A percentile compares a stretch with the other conserved stretches of the same genome.
Conservation (phyloP, 495 filamentous ascomycete species). For the Penicillium dipodomyicola region DNA sequence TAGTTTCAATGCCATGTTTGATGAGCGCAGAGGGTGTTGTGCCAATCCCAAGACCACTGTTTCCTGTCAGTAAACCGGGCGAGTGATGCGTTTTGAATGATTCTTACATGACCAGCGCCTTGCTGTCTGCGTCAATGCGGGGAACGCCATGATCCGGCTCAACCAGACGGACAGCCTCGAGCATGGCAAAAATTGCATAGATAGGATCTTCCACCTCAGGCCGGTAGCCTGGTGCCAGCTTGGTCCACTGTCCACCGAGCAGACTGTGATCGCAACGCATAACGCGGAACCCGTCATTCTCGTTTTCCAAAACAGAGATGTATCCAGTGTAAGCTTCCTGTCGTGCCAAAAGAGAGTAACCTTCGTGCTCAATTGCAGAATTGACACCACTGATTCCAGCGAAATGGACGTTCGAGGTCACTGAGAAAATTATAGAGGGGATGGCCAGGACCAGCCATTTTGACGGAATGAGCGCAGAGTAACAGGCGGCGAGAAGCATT, state of each 20-base stretch:
- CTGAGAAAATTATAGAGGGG: constrained; percentile 68
- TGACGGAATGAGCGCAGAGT: constrained; percentile 64
- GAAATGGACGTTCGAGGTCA: constrained; percentile 70
- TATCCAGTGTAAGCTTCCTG: constrained; percentile 87
- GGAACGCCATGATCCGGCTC: constrained; percentile 49
- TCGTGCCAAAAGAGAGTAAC: constrained; percentile 66
- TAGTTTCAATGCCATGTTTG: constrained; percentile 84
- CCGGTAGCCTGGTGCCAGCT: constrained; percentile 28
- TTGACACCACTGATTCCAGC: constrained; percentile 59
- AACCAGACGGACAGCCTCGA: constrained; percentile 85
- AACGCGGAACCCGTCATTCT: constrained; percentile 67
- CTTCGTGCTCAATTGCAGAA: constrained; percentile 50
- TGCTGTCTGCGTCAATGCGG: constrained; percentile 61
- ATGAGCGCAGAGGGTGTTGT: constrained; percentile 86
- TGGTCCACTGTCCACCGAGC: constrained; percentile 87
- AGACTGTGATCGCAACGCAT: constrained; percentile 93
- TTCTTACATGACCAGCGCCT: constrained; percentile 76
- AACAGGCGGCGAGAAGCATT: constrained; percentile 59
- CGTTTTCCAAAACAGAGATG: constrained; percentile 79
- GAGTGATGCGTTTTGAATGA: not conserved
- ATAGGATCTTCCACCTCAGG: constrained; percentile 74
- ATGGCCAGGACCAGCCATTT: constrained; percentile 60
- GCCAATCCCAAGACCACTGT: constrained; percentile 85
- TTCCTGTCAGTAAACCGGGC: constrained; percentile 6
- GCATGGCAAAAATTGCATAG: constrained; percentile 87